phyloP scores from a whole-genome alignment of 2,329 filamentous ascomycete species.

The Fusarium tanahbumbuense region DNA sequence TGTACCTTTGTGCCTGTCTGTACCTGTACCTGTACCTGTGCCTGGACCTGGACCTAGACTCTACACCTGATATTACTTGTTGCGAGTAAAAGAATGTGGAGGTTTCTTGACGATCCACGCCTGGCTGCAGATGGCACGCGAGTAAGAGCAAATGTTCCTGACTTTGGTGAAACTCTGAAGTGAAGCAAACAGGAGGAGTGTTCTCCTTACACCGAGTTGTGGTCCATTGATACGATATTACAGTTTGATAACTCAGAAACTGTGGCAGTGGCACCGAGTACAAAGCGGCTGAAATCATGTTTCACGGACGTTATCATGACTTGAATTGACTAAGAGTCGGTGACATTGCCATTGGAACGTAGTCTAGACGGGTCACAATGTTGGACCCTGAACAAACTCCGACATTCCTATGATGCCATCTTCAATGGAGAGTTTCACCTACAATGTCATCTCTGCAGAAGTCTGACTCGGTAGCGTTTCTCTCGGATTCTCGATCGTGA shows the following conservation, averaged over 20 bases:
- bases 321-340: slow-evolving; percentile 19
- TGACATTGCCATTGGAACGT: neutral
- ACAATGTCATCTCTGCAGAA: neutral
- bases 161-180: slow-evolving; percentile 15
- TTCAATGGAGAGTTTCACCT: neutral
- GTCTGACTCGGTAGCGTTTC: slow-evolving; percentile 16
- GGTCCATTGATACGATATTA: neutral
- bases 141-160: slow-evolving; percentile 13
- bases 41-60: slow-evolving; percentile 33
- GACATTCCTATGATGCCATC: slow-evolving; percentile 29
- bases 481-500: neutral
- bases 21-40: slow-evolving; percentile 14
- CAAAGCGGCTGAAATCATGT: slow-evolving; percentile 43
- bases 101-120: slow-evolving; percentile 20
- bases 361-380: slow-evolving; percentile 2
- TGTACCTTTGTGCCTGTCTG: slow-evolving; percentile 16
- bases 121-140: slow-evolving; percentile 12
- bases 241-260: slow-evolving; percentile 9
- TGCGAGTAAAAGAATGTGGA: slow-evolving; percentile 19
- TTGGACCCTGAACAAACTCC: slow-evolving; percentile 5
- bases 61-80: slow-evolving; percentile 12
- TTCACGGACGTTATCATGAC: slow-evolving; percentile 36
- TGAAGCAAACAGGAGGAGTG: neutral
- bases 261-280: slow-evolving; percentile 33
- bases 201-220: neutral